A percentile compares a stretch with the other conserved stretches of the same genome.
Conservation (phyloP, 495 filamentous ascomycete genomes). For the Penicillium daleae region DNA sequence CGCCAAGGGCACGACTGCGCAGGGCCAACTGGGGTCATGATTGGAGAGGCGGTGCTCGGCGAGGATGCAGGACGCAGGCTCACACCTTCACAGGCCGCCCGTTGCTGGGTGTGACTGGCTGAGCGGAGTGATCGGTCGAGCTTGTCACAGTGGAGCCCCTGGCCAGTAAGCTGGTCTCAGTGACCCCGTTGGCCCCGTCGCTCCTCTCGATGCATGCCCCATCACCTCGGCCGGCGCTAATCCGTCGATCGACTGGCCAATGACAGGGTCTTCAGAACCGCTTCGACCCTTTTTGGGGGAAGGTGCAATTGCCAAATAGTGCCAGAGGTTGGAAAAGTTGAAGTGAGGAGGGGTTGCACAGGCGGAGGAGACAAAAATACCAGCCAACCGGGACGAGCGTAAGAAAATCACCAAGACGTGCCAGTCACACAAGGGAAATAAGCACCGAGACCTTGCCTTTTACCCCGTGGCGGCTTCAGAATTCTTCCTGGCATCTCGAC, state of each 20-base stretch:
- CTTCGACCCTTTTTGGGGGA: conserved; percentile 15
- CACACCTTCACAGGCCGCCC: conserved; percentile 16
- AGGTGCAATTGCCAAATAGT: neutral
- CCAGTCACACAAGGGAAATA: conserved; percentile 16
- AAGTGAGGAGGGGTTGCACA: conserved; percentile 6
- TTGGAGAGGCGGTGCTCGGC: conserved; percentile 28
- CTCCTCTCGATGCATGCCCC: conserved; percentile 38
- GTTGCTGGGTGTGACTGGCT: conserved; percentile 34
- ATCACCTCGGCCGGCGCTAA: conserved; percentile 46
- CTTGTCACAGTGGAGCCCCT: conserved; percentile 43
- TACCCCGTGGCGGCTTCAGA: neutral
- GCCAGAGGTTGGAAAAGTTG: neutral
- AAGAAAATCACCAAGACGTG: neutral
- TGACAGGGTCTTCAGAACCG: conserved; percentile 39
- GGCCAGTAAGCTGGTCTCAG: conserved; percentile 24
- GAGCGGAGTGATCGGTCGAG: conserved; percentile 34
- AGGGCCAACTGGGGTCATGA: conserved; percentile 28
- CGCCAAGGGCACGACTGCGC: conserved; percentile 33
- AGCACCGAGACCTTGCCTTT: conserved; percentile 11
- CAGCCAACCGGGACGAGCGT: conserved; percentile 10
- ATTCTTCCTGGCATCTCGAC: neutral
- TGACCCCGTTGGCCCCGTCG: conserved; percentile 8
- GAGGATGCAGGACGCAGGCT: conserved; percentile 26
- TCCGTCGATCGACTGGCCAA: conserved; percentile 41
- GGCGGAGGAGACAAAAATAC: conserved; percentile 12